phyloP scores from a whole-genome alignment of 2,329 filamentous ascomycete species.

The Chrysoporthe puriensis region DNA sequence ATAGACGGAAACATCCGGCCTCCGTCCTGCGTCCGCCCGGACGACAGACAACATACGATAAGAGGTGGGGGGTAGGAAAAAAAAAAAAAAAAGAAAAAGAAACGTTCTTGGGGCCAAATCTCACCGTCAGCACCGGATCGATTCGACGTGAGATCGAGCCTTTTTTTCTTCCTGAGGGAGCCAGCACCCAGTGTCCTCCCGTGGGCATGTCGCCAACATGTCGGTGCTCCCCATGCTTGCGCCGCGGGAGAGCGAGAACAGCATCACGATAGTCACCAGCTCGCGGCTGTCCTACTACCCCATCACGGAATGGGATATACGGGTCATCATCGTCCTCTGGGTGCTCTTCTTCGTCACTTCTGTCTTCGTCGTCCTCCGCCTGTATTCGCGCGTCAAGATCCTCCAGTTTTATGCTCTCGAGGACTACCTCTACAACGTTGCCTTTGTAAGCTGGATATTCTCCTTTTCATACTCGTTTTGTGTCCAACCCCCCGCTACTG shows the following conservation, averaged over 20 bases:
- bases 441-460: slow-evolving; percentile 21
- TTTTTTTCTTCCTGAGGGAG: background rate
- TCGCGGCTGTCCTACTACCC: slow-evolving; percentile 19
- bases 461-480: too few relatives aligned
- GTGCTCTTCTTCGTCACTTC: slow-evolving; percentile 25
- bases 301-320: slow-evolving; percentile 24
- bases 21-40: background rate
- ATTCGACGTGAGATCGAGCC: background rate
- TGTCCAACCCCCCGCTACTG: too few relatives aligned
- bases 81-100: background rate
- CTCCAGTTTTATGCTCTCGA: slow-evolving; percentile 29
- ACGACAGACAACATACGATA: background rate
- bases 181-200: background rate
- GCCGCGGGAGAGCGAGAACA: slow-evolving; percentile 21
- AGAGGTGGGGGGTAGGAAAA: background rate
- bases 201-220: slow-evolving; percentile 20
- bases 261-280: slow-evolving; percentile 18
- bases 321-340: slow-evolving; percentile 28
- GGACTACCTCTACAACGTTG: slow-evolving; percentile 28
- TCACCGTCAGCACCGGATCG: background rate
- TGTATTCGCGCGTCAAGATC: slow-evolving; percentile 26
- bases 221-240: slow-evolving; percentile 15
- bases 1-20: background rate
- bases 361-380: slow-evolving; percentile 25
- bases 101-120: background rate